These are phyloP conservation scores for Thymus mandschuricus DNA, from an alignment of 257 asterid species.

Conservation along the genomic window DNA sequence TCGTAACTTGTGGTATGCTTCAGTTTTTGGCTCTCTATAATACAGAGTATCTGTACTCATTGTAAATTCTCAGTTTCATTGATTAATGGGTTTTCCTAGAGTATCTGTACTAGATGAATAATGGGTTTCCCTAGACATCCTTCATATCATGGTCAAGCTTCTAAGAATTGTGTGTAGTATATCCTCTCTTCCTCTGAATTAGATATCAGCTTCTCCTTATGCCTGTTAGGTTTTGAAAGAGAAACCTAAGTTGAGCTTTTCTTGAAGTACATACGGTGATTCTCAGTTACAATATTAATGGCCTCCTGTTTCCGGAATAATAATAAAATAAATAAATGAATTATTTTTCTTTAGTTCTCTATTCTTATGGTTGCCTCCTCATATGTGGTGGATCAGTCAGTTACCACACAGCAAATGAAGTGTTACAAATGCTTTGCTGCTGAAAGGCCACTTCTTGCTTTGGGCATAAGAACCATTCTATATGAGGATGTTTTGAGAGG, in stretches of 20 bases:
- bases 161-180: not conserved
- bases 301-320: not conserved
- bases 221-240: not conserved
- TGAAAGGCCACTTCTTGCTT: not conserved
- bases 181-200: not conserved
- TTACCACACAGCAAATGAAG: not conserved
- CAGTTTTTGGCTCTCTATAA: not conserved
- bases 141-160: not conserved
- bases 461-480: not conserved
- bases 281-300: not conserved
- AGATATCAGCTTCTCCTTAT: not conserved
- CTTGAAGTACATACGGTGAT: not conserved
- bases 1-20: not conserved
- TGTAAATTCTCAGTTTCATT: too few relatives aligned
- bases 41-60: not conserved
- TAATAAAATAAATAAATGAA: not conserved
- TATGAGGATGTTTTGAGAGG: not conserved
- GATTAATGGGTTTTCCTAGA: too few relatives aligned
- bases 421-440: not conserved
- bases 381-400: not conserved
- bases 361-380: not conserved
- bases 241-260: not conserved
- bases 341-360: not conserved
- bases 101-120: too few relatives aligned
- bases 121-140: not conserved